phyloP scores from a whole-genome alignment of 148 eudicot species.

The Chenopodium formosanum region DNA sequence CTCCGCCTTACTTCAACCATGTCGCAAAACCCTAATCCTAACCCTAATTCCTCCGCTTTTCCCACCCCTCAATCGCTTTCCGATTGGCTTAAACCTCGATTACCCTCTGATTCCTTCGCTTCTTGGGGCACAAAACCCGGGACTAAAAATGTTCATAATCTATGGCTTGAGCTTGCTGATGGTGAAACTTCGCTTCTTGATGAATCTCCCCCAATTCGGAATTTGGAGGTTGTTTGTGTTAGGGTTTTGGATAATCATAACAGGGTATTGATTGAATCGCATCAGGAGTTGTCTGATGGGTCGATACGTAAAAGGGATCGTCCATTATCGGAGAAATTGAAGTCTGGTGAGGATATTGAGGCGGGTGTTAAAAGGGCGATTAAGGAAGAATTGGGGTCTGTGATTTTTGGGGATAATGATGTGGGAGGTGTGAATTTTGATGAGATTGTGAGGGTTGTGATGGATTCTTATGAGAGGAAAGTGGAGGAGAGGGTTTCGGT shows the following conservation, averaged over 20 bases:
- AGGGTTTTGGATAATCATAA: conserved; percentile 30
- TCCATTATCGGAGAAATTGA: conserved; percentile 74
- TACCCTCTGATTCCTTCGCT: conserved; percentile 68
- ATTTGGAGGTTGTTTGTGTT: conserved; percentile 64
- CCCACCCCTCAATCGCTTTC: conserved; percentile 50
- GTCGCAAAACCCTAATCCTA: conserved; percentile 19
- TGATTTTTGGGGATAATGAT: conserved; percentile 22
- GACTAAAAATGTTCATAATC: conserved; percentile 81
- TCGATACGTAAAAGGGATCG: conserved; percentile 47
- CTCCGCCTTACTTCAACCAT: conserved; percentile 14
- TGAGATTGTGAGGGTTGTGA: conserved; percentile 44
- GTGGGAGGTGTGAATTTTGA: conserved; percentile 7
- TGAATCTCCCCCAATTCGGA: conserved; percentile 66
- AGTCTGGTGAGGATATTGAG: conserved; percentile 65
- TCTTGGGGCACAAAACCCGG: conserved; percentile 91
- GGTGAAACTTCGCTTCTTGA: conserved; percentile 76
- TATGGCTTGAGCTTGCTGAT: conserved; percentile 80
- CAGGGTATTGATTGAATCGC: conserved; percentile 55
- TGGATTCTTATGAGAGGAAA: conserved; percentile 60
- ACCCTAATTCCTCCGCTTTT: conserved; percentile 19
- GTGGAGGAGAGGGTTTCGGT: conserved; percentile 79
- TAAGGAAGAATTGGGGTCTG: conserved; percentile 73
- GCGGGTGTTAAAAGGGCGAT: conserved; percentile 61
- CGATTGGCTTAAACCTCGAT: conserved; percentile 71
- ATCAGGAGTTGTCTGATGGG: conserved; percentile 82